Base-by-base conservation (phyloP, 1,284 basidiomycete species). In the Ceratobasidium sp. region DNA sequence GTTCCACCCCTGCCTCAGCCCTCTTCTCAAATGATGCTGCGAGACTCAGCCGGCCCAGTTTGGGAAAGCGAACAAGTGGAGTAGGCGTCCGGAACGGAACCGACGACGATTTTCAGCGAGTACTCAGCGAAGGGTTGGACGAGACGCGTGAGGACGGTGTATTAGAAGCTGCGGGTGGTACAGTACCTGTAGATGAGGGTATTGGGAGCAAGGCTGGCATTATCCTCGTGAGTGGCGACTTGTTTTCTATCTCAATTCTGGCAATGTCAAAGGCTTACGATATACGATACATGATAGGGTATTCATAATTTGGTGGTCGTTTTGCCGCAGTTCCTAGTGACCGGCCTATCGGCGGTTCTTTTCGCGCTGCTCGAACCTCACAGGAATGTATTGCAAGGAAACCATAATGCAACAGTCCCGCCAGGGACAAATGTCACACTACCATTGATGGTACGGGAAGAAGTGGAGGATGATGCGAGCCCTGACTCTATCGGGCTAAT, bases 261-360 rank as follows among this genome's bases (percentile, higher is more conserved):
- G 59, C 63, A 54, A n/a, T 31, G 41, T 43, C 1, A 43, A 43
- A 16, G 41, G 7, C 41, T 43, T 16, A 43, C 16, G 1, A 8
- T 2, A 13, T 8, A 16, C 41, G 31, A 7, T 27, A 34, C 71
- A 16, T 14, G 24, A 39, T 76, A 93, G 92, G 94, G 94, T 46
- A 96, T 96, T 74, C 94, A 96, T 81, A 98, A 96, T 79, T 87
- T 97, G 69, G 96, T 93, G 80, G 85, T 97, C 77, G 95, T 97
- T 69, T 84, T 86, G 19, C 86, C 89, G 2, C 86, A 87, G 77
- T 86, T 87, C 76, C 79, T 87, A 61, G 84, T 86, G 7, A 85
- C 85, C 0, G 81, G 82, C 49, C 76, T 86, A 1, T 83, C 82
- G 0, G 81, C 83, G 9, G 79, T 86, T 78, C 83, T 86, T 56